phyloP scores from a whole-genome alignment of 495 filamentous ascomycete genomes.

The Neurospora tetraspora region DNA sequence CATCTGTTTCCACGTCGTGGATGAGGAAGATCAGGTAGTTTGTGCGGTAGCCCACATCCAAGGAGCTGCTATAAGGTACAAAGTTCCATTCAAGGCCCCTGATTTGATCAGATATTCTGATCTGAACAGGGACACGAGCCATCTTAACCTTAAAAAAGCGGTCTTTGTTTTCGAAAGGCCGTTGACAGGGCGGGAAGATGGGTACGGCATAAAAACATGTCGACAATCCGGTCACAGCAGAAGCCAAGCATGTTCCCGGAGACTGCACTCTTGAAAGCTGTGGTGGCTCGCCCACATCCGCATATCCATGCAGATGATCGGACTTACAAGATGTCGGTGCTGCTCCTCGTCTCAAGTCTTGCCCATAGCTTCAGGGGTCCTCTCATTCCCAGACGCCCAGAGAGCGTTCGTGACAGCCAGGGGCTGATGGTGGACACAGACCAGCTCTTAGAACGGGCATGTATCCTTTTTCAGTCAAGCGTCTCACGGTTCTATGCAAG shows the following conservation, averaged over 20 bases:
- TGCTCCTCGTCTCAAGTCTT: conserved; percentile 39
- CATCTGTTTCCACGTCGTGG: background rate
- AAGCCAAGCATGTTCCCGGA: conserved; percentile 19
- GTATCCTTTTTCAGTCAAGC: conserved; percentile 20
- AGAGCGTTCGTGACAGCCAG: conserved; percentile 18
- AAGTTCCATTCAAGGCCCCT: conserved; percentile 3
- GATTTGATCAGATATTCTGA: conserved; percentile 12
- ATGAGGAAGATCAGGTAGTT: conserved; percentile 4
- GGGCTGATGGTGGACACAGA: conserved; percentile 10
- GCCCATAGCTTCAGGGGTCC: conserved; percentile 21
- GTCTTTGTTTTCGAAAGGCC: conserved; percentile 20
- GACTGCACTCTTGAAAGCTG: conserved; percentile 27
- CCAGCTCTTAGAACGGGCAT: conserved; percentile 19
- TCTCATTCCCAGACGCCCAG: conserved; percentile 21
- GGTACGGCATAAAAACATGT: conserved; percentile 40
- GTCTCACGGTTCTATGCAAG: conserved; percentile 15
- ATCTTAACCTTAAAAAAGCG: conserved; percentile 9
- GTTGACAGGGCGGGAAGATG: conserved; percentile 17
- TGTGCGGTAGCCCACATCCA: conserved; percentile 18
- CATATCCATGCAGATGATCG: conserved; percentile 9
- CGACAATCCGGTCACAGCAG: conserved; percentile 41
- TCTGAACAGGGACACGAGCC: conserved; percentile 14
- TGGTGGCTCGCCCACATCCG: conserved; percentile 20
- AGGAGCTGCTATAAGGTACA: conserved; percentile 8
- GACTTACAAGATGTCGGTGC: conserved; percentile 23